Conservation (phyloP, 2,329 filamentous ascomycete genomes). For the Leptographium lundbergii region DNA sequence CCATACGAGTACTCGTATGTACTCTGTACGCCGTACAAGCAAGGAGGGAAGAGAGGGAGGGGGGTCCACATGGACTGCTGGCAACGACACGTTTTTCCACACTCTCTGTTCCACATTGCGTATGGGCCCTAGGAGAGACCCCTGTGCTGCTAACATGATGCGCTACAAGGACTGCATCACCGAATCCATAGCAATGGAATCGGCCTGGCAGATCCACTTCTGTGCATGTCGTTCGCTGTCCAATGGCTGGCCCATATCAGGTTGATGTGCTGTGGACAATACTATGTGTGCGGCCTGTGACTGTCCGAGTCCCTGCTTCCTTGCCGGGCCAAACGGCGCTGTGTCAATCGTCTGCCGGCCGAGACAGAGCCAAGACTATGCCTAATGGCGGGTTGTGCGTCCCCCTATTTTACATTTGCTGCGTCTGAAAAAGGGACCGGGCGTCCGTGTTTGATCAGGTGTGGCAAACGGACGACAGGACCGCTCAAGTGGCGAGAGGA, state of each 20-base stretch:
- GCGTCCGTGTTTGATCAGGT: too few relatives aligned
- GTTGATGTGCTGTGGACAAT: background rate
- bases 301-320: too few relatives aligned
- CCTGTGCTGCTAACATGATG: background rate
- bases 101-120: background rate
- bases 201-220: background rate
- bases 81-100: background rate
- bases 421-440: too few relatives aligned
- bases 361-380: too few relatives aligned
- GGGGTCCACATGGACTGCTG: background rate
- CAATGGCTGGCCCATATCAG: background rate
- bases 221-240: background rate
- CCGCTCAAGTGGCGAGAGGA: too few relatives aligned
- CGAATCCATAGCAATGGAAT: slow-evolving; percentile 5
- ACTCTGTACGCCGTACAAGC: too few relatives aligned
- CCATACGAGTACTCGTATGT: background rate
- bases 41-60: background rate
- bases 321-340: too few relatives aligned
- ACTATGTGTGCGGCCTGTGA: too few relatives aligned
- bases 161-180: background rate
- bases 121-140: background rate
- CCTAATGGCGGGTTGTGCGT: too few relatives aligned
- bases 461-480: background rate
- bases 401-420: too few relatives aligned
- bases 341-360: too few relatives aligned